Evolutionary conservation across 805 yeast genomes (phyloP), one percentile per base, ranked within the genome.

Genomic region (Brettanomyces sp.): DNA sequence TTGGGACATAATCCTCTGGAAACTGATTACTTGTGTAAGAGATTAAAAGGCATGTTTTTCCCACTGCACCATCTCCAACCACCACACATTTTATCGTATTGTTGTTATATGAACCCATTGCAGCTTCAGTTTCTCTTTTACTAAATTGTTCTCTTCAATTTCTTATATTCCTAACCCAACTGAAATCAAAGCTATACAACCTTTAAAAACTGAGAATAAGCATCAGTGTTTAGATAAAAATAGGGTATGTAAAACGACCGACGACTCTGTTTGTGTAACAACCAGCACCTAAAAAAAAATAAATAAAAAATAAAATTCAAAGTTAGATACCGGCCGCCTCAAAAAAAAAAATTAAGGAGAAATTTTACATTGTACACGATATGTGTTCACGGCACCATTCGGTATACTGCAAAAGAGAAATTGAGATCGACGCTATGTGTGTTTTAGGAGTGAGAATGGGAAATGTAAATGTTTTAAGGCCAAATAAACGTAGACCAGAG

Each of bases 41-140:
- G 61, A 91, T 91, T 56, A 93, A 76, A 52, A 93, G 79, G 71
- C 98, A 91, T 18, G 98, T 91, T 62, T 89, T 91, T 58, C 99
- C 99, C 52, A 93, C 98, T 56, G 98, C 98, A 86, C 99, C 99
- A 70, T 93, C 99, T 54, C 99, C 99, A 47, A 93, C 98, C 54
- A 91, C 97, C 54, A 93, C 98, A 76, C 98, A 93, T 70, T 91
- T 91, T 66, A 85, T 75, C 49, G 82, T 73, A 62, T 73, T 77
- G 79, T 75, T 74, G 40, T 43, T 42, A 23, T 41, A 41, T 32
- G 43, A 41, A 6, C 43, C 43, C 43, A 41, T 41, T 30, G 36
- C 25, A n/a, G n/a, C n/a, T 25, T 7, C 34, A 23, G 42, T 36
- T n/a, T 36, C 13, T 36, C 22, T 12, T 7, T 12, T 36, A 36